Evolutionary conservation across 305 asterid species (phyloP), one percentile per base, ranked within the genome.

Genomic region (Solanum hybrid): DNA sequence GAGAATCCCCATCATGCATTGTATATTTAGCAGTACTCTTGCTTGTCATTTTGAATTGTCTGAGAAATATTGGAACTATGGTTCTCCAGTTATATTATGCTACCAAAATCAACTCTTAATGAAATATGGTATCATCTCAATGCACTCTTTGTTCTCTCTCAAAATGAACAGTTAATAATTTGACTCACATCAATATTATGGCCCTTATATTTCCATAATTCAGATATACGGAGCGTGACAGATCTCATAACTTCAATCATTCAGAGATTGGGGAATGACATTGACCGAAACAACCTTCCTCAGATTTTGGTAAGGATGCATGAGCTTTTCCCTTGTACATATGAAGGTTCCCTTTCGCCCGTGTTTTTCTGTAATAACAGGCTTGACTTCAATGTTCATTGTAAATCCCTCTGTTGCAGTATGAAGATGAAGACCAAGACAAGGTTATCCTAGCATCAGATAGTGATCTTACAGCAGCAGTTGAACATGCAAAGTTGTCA

Each of bases 351-450:
- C 51, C 34, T 77, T 36, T 73, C 7, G 1, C 77, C 60, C 9
- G 37, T 36, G 35, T 31, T 15, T n/a, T 38, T 36, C 29, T 38
- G 51, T 19, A 75, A 29, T 26, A 87, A 42, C 29, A 31, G 31
- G n/a, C 36, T 69, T 19, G 72, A 87, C 34, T 87, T 73, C n/a
- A 78, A 86, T 42, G 72, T 40, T 86, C 60, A 86, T 15, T 19
- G 24, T 60, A 4, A 10, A 13, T 36, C 27, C 26, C n/a, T 86
- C 24, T 66, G 36, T 36, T 91, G 89, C 93, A 97, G 99, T 97
- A 97, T 73, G 99, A 97, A 91, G 99, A 97, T 73, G 98, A 96
- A 90, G 99, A 97, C 91, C 93, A 92, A 64, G 99, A 97, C 94
- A 94, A 93, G 91, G 95, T 95, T 56, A 91, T 97, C 40, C 95